phyloP scores from a whole-genome alignment of 2,329 filamentous ascomycete genomes.

The Xylaria digitata region DNA sequence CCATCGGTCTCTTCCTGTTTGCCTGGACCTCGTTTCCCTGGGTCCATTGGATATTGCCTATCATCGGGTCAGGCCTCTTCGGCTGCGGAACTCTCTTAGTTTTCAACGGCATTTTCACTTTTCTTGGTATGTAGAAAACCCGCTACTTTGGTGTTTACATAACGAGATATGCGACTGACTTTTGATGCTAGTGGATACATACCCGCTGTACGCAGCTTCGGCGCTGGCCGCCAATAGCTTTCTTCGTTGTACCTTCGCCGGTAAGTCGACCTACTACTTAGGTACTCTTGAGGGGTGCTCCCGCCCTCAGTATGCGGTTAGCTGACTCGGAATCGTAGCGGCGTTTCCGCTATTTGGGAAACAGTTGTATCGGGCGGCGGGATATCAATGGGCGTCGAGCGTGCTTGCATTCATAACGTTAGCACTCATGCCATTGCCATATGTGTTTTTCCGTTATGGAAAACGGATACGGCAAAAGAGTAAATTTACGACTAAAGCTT shows the following conservation, averaged over 20 bases:
- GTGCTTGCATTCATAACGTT: conserved; percentile 71
- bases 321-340: conserved; percentile 57
- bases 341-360: conserved; percentile 80
- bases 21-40: conserved; percentile 82
- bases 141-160: not conserved
- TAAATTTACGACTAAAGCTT: conserved; percentile 30
- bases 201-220: conserved; percentile 78
- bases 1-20: conserved; percentile 87
- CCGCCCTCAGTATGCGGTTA: not conserved
- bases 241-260: conserved; percentile 79
- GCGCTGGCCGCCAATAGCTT: conserved; percentile 88
- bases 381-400: conserved; percentile 75
- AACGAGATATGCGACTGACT: conserved; percentile 26
- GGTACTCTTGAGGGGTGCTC: not conserved
- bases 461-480: conserved; percentile 67
- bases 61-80: conserved; percentile 78
- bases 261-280: conserved; percentile 55
- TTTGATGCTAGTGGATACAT: conserved; percentile 72
- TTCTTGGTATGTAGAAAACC: conserved; percentile 69
- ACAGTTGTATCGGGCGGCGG: conserved; percentile 76
- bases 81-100: conserved; percentile 78
- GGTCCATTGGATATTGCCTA: conserved; percentile 81
- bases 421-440: conserved; percentile 72
- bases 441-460: conserved; percentile 70
- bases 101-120: conserved; percentile 89